Evolutionary conservation across 2,329 filamentous ascomycete genomes (phyloP), one percentile per base, ranked within the genome.

Genomic region (Epicoccum sorghinum): DNA sequence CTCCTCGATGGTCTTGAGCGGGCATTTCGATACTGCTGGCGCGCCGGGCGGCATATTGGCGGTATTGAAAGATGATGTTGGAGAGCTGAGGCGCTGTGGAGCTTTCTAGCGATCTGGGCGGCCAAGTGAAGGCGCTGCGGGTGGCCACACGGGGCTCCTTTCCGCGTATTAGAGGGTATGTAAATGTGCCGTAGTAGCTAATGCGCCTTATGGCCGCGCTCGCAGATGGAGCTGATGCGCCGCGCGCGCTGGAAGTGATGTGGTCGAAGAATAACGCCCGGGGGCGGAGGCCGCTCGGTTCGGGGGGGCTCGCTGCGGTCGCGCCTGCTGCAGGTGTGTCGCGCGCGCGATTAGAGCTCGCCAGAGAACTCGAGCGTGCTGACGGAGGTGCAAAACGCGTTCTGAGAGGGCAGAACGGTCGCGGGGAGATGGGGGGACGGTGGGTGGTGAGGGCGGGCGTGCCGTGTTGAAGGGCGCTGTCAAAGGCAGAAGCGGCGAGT

Each of bases 1-100:
- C 84, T 99, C 96, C 84, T 97, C 89, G 71, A 99, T 93, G 65
- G 90, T 96, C 83, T 95, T 93, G 85, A 98, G 85, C 77, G 93
- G 93, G 86, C 72, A 75, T 66, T 73, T 75, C 12, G 72, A 75
- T 60, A 67, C 62, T 90, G 93, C 85, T 90, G 93, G 76, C 91
- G 96, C 79, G 92, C 91, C 73, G 80, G 96, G 96, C 81, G 93
- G 86, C 95, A 99, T 75, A 62, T 44, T 73, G 62, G 67, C 69
- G 63, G 62, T 61, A 54, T 47, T 49, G 47, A 47, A 43, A 37
- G 14, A 39, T 40, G 43, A 35, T 29, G 38, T 51, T 42, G 57
- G 53, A 55, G 40, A 46, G 29, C 46, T 24, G 46, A 22, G 42
- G 52, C 47, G 57, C 27, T 43, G 46, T 27, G 39, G 52, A 40